phyloP scores from a whole-genome alignment of 2,329 filamentous ascomycete species.

The Chaetomiaceae sp. region DNA sequence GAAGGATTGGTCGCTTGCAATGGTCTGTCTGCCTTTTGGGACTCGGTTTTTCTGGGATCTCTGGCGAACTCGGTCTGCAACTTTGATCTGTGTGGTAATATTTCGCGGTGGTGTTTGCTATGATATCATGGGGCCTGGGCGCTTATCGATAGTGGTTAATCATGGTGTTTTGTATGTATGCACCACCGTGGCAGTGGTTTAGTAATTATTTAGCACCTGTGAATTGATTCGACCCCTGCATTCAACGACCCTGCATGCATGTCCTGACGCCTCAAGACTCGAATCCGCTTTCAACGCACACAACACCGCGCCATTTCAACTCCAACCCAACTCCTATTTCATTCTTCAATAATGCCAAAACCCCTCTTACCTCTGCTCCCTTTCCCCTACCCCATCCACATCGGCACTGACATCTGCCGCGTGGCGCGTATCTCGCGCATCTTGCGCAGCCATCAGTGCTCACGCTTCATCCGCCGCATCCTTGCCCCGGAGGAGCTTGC shows the following conservation, averaged over 20 bases:
- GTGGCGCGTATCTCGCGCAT: slow-evolving; percentile 61
- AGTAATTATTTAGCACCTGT: too few relatives aligned
- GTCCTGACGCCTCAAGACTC: too few relatives aligned
- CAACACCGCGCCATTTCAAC: too few relatives aligned
- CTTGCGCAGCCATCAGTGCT: slow-evolving; percentile 37
- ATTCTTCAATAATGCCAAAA: background rate
- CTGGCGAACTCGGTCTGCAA: too few relatives aligned
- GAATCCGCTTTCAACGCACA: too few relatives aligned
- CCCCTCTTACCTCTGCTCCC: slow-evolving; percentile 26
- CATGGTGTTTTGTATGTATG: too few relatives aligned
- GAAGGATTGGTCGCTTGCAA: background rate
- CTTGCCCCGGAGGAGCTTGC: slow-evolving; percentile 41
- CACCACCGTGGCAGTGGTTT: too few relatives aligned
- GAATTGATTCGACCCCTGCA: too few relatives aligned
- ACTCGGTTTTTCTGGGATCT: too few relatives aligned
- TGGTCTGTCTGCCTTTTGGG: background rate
- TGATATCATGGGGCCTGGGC: too few relatives aligned
- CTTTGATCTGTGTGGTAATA: background rate
- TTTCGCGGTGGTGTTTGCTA: background rate
- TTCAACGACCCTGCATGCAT: too few relatives aligned
- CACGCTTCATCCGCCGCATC: slow-evolving; percentile 46
- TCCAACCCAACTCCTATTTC: background rate
- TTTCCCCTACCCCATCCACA: slow-evolving; percentile 62
- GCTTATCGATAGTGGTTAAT: too few relatives aligned
- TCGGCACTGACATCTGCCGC: slow-evolving; percentile 77